Conservation (phyloP, 2,329 filamentous ascomycete species). For the Thermoascus crustaceus region DNA sequence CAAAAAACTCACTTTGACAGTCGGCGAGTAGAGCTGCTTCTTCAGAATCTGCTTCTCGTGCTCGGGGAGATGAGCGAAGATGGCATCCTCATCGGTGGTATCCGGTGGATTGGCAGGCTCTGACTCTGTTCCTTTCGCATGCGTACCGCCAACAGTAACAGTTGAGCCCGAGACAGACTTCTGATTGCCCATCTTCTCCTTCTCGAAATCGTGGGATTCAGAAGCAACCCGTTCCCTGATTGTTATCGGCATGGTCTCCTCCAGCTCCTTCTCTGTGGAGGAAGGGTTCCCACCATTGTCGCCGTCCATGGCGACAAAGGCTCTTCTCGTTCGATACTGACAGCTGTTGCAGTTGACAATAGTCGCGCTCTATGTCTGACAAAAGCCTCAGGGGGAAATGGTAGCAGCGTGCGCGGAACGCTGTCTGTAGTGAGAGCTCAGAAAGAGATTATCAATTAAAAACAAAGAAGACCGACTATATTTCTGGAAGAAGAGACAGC, state of each 20-base stretch:
- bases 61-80: conserved; percentile 55
- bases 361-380: background rate
- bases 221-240: conserved; percentile 5
- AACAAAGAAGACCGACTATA: too few relatives aligned
- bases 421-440: too few relatives aligned
- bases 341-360: background rate
- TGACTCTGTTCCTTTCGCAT: conserved; percentile 29
- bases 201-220: conserved; percentile 5
- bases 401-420: too few relatives aligned
- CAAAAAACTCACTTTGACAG: conserved; percentile 55
- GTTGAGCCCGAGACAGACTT: conserved; percentile 19
- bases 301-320: background rate
- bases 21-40: conserved; percentile 58
- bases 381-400: too few relatives aligned
- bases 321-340: background rate
- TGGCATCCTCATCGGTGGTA: conserved; percentile 40
- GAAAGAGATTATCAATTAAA: too few relatives aligned
- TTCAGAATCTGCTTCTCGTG: conserved; percentile 60
- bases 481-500: too few relatives aligned
- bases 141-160: conserved; percentile 10
- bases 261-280: conserved; percentile 1
- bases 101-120: conserved; percentile 30
- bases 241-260: conserved; percentile 5
- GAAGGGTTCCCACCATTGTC: background rate
- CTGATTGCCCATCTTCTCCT: conserved; percentile 10